A percentile compares a stretch with the other conserved stretches of the same genome.
phyloP scores from a whole-genome alignment of 228 moss, liverwort and hornwort species.

The Sphagnum fallax region DNA sequence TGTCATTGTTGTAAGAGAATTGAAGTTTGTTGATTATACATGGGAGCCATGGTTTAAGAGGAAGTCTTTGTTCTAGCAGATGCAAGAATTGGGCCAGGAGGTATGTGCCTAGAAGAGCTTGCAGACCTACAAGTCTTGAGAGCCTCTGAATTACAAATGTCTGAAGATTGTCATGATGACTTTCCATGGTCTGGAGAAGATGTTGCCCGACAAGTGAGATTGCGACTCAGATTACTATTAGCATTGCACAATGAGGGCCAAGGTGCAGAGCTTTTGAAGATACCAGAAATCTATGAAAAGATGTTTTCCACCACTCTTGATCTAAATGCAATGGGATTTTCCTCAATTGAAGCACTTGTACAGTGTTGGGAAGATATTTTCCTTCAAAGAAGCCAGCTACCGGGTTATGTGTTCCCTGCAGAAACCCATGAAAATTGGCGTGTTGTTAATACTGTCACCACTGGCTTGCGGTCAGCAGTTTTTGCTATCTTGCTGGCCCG shows the following conservation, averaged over 20 bases:
- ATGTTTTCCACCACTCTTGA: constrained; percentile 44
- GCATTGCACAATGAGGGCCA: constrained; percentile 58
- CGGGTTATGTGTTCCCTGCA: constrained; percentile 56
- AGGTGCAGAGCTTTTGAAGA: constrained; percentile 32
- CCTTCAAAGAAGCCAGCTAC: constrained; percentile 26
- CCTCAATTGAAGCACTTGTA: constrained; percentile 48
- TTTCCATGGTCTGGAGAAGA: constrained; percentile 22
- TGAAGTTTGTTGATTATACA: too few relatives aligned
- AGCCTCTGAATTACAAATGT: constrained; percentile 19
- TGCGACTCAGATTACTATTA: constrained; percentile 59
- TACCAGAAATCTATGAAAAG: constrained; percentile 31
- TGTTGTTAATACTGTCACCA: constrained; percentile 60
- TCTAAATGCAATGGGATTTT: constrained; percentile 38
- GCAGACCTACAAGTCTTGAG: constrained; percentile 40
- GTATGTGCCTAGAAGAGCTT: constrained; percentile 43
- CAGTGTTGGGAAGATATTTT: constrained; percentile 55
- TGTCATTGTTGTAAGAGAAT: too few relatives aligned
- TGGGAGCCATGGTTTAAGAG: too few relatives aligned
- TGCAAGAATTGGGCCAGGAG: constrained; percentile 16
- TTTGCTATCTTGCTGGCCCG: constrained; percentile 55
- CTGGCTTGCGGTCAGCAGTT: constrained; percentile 60
- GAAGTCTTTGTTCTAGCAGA: neutral
- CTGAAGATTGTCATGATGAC: constrained; percentile 4
- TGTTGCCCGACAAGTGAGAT: constrained; percentile 39
- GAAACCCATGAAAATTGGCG: constrained; percentile 63